phyloP scores from a whole-genome alignment of 1,284 basidiomycete species.

The Trichosporon sp. region DNA sequence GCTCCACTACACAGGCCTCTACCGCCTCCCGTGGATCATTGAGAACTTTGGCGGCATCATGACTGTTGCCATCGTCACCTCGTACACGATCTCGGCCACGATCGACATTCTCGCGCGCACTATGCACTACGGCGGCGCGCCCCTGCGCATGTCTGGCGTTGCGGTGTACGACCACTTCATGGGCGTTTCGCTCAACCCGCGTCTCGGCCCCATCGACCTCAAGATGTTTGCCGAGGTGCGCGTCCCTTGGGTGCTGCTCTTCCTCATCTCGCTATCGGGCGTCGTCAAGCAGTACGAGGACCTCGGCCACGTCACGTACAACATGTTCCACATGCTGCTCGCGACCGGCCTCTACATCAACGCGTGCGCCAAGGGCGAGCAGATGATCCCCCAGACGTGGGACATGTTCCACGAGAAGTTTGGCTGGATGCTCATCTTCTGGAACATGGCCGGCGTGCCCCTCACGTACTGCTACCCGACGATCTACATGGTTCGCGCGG shows the following conservation, averaged over 20 bases:
- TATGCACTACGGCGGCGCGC: slow-evolving; percentile 66
- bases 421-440: slow-evolving; percentile 95
- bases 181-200: slow-evolving; percentile 92
- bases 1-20: slow-evolving; percentile 79
- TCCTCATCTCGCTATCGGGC: slow-evolving; percentile 89
- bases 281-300: slow-evolving; percentile 94
- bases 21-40: slow-evolving; percentile 91
- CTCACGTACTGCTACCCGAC: slow-evolving; percentile 92
- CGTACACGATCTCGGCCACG: slow-evolving; percentile 76
- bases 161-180: slow-evolving; percentile 95
- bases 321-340: slow-evolving; percentile 95
- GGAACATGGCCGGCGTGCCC: slow-evolving; percentile 89
- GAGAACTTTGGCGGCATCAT: slow-evolving; percentile 96
- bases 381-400: slow-evolving; percentile 99
- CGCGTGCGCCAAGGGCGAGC: slow-evolving; percentile 90
- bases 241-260: slow-evolving; percentile 95
- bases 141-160: slow-evolving; percentile 90
- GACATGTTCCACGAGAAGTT: slow-evolving; percentile 98
- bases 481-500: slow-evolving; percentile 95
- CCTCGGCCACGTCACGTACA: slow-evolving; percentile 92
- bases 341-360: slow-evolving; percentile 97
- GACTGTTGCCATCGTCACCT: slow-evolving; percentile 91
- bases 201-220: slow-evolving; percentile 88
- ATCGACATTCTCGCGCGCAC: slow-evolving; percentile 76
- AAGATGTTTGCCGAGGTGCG: slow-evolving; percentile 99